Conservation (phyloP, 257 asterid species). For the Avicennia marina region DNA sequence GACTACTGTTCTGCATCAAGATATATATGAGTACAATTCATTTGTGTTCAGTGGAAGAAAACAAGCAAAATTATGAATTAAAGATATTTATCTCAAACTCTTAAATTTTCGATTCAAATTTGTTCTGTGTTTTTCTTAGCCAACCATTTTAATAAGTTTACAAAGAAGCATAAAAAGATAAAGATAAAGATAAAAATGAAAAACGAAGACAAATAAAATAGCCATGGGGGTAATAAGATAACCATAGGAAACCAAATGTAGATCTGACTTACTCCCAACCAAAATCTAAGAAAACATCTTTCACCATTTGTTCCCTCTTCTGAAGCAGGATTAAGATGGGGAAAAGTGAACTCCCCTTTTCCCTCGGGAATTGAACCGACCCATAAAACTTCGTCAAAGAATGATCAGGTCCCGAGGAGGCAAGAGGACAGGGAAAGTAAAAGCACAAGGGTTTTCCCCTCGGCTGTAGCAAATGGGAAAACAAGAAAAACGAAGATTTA, state of each 20-base stretch:
- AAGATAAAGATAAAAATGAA: constrained; percentile 10
- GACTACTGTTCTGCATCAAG: neutral
- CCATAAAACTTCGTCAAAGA: constrained; percentile 26
- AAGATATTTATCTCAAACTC: neutral
- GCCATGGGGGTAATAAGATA: neutral
- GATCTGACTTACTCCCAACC: constrained; percentile 15
- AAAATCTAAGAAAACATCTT: too few species aligned
- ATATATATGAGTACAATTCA: too few species aligned
- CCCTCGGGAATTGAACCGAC: constrained; percentile 57
- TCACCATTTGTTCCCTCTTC: neutral
- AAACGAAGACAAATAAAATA: neutral
- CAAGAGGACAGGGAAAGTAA: neutral
- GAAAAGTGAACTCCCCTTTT: constrained; percentile 8
- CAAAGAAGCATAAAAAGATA: too few species aligned
- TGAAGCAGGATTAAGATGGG: neutral
- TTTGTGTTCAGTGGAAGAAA: too few species aligned
- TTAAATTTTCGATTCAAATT: neutral
- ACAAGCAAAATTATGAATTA: neutral
- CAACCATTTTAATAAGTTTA: too few species aligned
- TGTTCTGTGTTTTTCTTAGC: too few species aligned
- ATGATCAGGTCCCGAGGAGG: constrained; percentile 48
- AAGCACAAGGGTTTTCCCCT: neutral
- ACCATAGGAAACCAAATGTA: constrained; percentile 24
- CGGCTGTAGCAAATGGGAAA: constrained; percentile 1
- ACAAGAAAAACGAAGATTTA: constrained; percentile 9